Base-by-base conservation (phyloP, 495 filamentous ascomycete species). In the Clohesyomyces aquaticus region DNA sequence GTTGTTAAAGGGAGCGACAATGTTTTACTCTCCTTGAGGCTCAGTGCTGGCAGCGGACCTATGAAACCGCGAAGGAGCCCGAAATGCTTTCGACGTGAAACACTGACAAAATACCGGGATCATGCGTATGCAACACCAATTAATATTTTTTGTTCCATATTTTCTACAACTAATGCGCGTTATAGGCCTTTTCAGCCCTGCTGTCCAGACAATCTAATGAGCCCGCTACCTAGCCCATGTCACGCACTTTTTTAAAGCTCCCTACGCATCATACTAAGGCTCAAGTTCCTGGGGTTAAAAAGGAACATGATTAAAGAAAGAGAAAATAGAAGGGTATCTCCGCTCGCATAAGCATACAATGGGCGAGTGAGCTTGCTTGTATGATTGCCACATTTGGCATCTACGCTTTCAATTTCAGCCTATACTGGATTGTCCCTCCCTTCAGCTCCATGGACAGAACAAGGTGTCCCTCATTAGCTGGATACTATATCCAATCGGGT, bases 131-230 rank as follows among this genome's bases (percentile, higher is more conserved):
- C 25, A 61, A 66, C 49, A 61, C 42, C 63, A 35, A 61, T 50
- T 35, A 51, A n/a, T 50, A 19, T 60, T 69, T 69, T 63, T 65
- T 45, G 48, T 49, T 29, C 43, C 45, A 23, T 62, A 42, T 52
- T 65, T 61, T 69, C 58, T 64, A 54, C 65, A 65, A 62, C 57
- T 69, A 69, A 66, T 69, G 57, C 61, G 65, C 62, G 51, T 60
- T 56, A 65, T 65, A 65, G 53, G 53, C 61, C 53, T 49, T 54
- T 53, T 57, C 57, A 62, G 62, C 61, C 59, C 63, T 32, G 63
- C 67, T 70, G 59, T 60, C 43, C 55, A 59, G 53, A 61, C 59
- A 64, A 63, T 70, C 58, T 61, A 59, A 47, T 59, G 58, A 66
- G 63, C 63, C 47, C 32, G 18, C 35, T 52, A 41, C 42, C 27